Evolutionary conservation across 768 basidiomycete genomes (phyloP), one percentile per base, ranked within the genome.

Genomic region (Suillus subaureus): DNA sequence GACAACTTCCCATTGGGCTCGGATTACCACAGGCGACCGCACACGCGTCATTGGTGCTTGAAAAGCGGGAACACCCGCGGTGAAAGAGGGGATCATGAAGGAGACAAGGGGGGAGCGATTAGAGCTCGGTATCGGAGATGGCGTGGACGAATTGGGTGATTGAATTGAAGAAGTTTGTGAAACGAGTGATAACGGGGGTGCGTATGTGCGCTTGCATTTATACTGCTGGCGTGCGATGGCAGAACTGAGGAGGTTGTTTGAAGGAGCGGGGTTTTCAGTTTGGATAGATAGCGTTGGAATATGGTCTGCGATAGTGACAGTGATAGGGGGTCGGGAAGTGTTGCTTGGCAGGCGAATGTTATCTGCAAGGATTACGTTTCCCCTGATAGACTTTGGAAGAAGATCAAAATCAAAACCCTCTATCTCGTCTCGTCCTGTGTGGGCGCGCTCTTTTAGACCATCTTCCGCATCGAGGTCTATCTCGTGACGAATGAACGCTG

Each of bases 1-100:
- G 37, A 93, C 90, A 35, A 94, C 89, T 76, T 93, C 91, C 93
- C 92, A 94, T 70, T 94, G 93, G 3, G 87, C 91, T n/a, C 93
- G 83, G 61, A 85, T 83, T 61, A 93, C 86, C 64, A 89, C 81
- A 18, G 90, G 88, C 66, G 84, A 90, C 60, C 90, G 81, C 26
- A 94, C 81, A 47, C 81, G 83, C 51, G 92, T 92, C 64, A 94
- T 77, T 39, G 91, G 89, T 26, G 84, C 78, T 23, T 87, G 83
- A 67, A 93, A 93, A 52, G 90, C 87, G 2, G 92, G 91, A 18
- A 92, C 91, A 13, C 74, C 75, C 23, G 70, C 68, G 31, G 74
- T 78, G 42, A 78, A 77, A 28, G 75, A 74, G 0, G 75, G 77
- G 26, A 78, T 65, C 40, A 71, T 60, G 40, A 60, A 60, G 18